phyloP scores from a whole-genome alignment of 2,329 filamentous ascomycete species.

The Arthroderma sp. region DNA sequence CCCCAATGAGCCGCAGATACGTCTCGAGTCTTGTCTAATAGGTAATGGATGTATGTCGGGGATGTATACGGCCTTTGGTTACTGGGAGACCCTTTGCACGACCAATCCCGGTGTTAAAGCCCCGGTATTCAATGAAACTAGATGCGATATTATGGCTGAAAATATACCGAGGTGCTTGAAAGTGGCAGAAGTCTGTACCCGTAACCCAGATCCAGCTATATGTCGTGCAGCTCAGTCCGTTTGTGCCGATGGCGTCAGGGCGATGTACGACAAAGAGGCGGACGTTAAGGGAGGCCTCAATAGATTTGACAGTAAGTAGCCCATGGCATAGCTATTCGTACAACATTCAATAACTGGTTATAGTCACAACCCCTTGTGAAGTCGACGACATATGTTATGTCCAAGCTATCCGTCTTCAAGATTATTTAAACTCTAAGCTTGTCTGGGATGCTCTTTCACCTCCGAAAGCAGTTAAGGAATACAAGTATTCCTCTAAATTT shows the following conservation, averaged over 20 bases:
- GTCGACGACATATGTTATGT: slow-evolving; percentile 11
- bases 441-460: slow-evolving; percentile 25
- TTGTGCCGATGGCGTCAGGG: slow-evolving; percentile 31
- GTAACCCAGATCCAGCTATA: slow-evolving; percentile 32
- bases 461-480: slow-evolving; percentile 25
- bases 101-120: slow-evolving; percentile 30
- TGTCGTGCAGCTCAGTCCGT: slow-evolving; percentile 28
- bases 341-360: neutral
- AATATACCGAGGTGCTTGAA: slow-evolving; percentile 35
- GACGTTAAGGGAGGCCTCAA: slow-evolving; percentile 29
- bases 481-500: slow-evolving; percentile 15
- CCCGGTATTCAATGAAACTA: neutral
- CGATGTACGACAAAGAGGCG: slow-evolving; percentile 33
- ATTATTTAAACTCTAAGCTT: slow-evolving; percentile 25
- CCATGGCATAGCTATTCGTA: neutral
- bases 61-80: slow-evolving; percentile 30
- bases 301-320: slow-evolving; percentile 30
- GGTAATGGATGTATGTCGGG: slow-evolving; percentile 36
- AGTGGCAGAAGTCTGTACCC: slow-evolving; percentile 29
- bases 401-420: slow-evolving; percentile 20
- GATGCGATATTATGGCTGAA: slow-evolving; percentile 29
- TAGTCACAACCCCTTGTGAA: neutral
- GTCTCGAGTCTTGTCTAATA: slow-evolving; percentile 33
- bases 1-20: neutral
- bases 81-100: slow-evolving; percentile 36